Evolutionary conservation across 169 alveolate species (phyloP).

Genomic region (Babesia sp.): DNA sequence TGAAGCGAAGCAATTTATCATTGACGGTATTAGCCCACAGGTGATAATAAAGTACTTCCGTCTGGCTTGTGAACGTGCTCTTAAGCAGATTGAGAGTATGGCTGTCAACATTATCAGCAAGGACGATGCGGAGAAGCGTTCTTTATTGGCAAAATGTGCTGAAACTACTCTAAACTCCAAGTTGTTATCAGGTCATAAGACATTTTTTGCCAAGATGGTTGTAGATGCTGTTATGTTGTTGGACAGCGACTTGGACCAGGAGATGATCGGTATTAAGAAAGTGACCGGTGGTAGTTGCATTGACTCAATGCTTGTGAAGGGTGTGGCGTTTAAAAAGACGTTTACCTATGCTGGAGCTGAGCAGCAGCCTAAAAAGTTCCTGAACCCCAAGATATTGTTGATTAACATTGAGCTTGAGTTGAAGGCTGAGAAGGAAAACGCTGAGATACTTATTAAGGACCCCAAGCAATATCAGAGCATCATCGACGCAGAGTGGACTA

Average conservation of each 20-base stretch:
- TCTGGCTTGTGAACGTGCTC: slow-evolving; percentile 83
- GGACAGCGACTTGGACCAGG: slow-evolving; percentile 90
- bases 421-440: slow-evolving; percentile 98
- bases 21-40: slow-evolving; percentile 96
- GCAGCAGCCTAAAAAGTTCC: slow-evolving; percentile 94
- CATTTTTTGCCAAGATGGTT: slow-evolving; percentile 91
- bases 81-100: slow-evolving; percentile 72
- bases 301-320: slow-evolving; percentile 91
- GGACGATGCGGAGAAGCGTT: slow-evolving; percentile 75
- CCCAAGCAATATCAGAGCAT: slow-evolving; percentile 90
- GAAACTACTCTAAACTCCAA: slow-evolving; percentile 96
- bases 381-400: slow-evolving; percentile 91
- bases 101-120: slow-evolving; percentile 73
- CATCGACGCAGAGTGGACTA: slow-evolving; percentile 98
- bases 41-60: slow-evolving; percentile 92
- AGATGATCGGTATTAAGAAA: slow-evolving; percentile 94
- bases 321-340: slow-evolving; percentile 98
- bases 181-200: slow-evolving; percentile 91
- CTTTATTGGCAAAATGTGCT: slow-evolving; percentile 93
- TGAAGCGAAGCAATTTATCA: slow-evolving; percentile 92
- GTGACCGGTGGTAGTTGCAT: slow-evolving; percentile 95
- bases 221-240: slow-evolving; percentile 94
- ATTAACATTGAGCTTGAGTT: slow-evolving; percentile 95
- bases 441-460: slow-evolving; percentile 93
- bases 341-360: slow-evolving; percentile 99